Conservation (phyloP, 2,329 filamentous ascomycete genomes). For the Lachnellula suecica region DNA sequence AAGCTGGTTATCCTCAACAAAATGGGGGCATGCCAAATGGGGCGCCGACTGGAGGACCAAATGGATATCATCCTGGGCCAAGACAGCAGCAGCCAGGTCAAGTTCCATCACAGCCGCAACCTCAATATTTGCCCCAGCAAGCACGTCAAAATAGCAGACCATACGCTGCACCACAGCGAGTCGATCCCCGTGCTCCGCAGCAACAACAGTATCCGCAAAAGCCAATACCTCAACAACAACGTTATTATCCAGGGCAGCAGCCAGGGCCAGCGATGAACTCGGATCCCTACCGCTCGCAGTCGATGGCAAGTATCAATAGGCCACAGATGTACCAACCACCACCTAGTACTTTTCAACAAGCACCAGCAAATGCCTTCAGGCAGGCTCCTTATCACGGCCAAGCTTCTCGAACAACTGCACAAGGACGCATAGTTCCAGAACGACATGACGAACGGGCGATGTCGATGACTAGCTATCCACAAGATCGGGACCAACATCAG, state of each 20-base stretch:
- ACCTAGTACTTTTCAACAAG: constrained; percentile 60
- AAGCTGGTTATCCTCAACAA: constrained; percentile 33
- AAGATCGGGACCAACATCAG: constrained; percentile 78
- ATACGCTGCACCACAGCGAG: constrained; percentile 63
- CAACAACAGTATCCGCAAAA: constrained; percentile 46
- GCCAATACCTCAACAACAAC: constrained; percentile 43
- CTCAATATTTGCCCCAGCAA: constrained; percentile 60
- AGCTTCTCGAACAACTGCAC: constrained; percentile 79
- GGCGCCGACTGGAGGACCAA: constrained; percentile 36
- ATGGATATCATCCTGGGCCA: constrained; percentile 51
- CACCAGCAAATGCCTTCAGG: constrained; percentile 74
- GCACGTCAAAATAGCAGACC: constrained; percentile 63
- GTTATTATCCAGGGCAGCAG: constrained; percentile 58
- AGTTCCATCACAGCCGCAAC: constrained; percentile 45
- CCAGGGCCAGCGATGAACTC: constrained; percentile 70
- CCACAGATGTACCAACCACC: constrained; percentile 70
- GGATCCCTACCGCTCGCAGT: constrained; percentile 90
- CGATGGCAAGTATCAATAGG: constrained; percentile 74
- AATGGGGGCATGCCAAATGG: constrained; percentile 27
- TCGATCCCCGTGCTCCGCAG: constrained; percentile 34
- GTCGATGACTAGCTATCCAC: constrained; percentile 85
- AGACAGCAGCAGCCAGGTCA: constrained; percentile 30
- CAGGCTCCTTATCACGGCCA: constrained; percentile 69
- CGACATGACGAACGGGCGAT: constrained; percentile 90
- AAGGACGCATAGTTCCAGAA: constrained; percentile 88